Conservation (phyloP, 305 asterid genomes). For the Fraxinus ornus region DNA sequence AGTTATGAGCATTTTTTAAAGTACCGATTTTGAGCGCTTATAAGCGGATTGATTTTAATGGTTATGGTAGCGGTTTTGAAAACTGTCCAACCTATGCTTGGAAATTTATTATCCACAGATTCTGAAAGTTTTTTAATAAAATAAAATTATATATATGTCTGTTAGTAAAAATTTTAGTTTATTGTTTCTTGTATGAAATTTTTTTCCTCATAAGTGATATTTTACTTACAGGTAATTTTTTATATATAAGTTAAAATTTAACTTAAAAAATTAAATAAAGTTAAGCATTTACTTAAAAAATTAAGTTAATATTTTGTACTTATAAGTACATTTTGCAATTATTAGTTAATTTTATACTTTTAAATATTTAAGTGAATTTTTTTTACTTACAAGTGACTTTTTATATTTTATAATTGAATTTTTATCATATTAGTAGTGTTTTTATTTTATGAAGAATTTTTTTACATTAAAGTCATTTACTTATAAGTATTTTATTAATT, state of each 20-base stretch:
- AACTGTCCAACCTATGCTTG: background rate
- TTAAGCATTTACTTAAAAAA: background rate
- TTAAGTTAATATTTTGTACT: background rate
- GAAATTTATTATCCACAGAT: no score
- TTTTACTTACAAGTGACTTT: no score
- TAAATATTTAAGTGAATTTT: background rate
- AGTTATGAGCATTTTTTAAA: background rate
- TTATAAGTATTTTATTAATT: background rate
- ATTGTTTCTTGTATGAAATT: background rate
- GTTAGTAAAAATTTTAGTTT: background rate
- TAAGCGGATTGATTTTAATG: background rate
- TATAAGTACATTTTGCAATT: background rate
- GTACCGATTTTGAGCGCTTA: background rate
- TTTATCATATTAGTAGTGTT: no score
- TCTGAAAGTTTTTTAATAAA: background rate
- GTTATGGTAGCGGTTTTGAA: background rate
- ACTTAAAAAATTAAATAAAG: background rate
- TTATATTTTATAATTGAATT: no score
- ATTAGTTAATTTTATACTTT: background rate
- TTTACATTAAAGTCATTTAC: background rate
- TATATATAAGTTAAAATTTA: background rate
- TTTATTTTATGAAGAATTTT: no score
- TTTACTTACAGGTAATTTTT: background rate
- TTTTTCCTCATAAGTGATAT: background rate
- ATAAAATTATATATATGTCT: background rate